These are phyloP conservation scores for Lizonia empirigonia DNA, from an alignment of 2,329 filamentous ascomycete genomes.

Conservation along the genomic window DNA sequence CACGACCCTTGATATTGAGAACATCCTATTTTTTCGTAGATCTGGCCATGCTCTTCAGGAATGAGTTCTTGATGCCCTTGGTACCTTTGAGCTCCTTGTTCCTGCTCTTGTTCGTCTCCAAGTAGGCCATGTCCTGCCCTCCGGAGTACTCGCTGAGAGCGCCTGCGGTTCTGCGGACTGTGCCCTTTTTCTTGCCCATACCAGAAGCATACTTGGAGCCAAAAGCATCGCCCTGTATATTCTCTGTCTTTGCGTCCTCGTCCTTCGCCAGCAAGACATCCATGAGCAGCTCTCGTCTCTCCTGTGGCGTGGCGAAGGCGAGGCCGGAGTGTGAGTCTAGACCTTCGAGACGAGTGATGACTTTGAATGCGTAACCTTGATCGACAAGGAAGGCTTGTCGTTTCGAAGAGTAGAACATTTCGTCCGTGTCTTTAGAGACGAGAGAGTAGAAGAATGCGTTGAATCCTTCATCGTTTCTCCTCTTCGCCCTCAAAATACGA, in stretches of 20 bases:
- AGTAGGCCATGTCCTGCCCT: constrained; percentile 93
- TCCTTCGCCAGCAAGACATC: constrained; percentile 90
- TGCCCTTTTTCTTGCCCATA: constrained; percentile 59
- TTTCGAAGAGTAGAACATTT: constrained; percentile 98
- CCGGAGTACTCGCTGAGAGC: constrained; percentile 85
- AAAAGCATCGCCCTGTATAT: constrained; percentile 71
- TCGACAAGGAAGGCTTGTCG: constrained; percentile 96
- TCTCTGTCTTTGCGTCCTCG: constrained; percentile 69
- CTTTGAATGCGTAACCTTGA: constrained; percentile 98
- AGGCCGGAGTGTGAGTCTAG: constrained; percentile 83
- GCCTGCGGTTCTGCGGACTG: constrained; percentile 78
- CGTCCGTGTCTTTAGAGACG: constrained; percentile 94
- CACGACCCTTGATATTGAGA: neutral
- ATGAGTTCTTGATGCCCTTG: constrained; percentile 50
- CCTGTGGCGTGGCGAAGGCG: constrained; percentile 76
- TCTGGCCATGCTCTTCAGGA: constrained; percentile 52
- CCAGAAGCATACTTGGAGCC: constrained; percentile 52
- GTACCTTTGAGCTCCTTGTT: constrained; percentile 54
- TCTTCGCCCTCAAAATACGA: constrained; percentile 90
- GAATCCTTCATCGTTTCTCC: constrained; percentile 96
- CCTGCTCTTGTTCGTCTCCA: constrained; percentile 55
- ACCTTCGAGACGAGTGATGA: constrained; percentile 92
- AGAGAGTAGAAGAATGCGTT: constrained; percentile 99
- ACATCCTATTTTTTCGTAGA: constrained; percentile 14
- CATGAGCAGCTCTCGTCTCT: constrained; percentile 83